A percentile compares a stretch with the other conserved stretches of the same genome.
Conservation (phyloP, 306 rosid species). For the Lathyrus aphaca region DNA sequence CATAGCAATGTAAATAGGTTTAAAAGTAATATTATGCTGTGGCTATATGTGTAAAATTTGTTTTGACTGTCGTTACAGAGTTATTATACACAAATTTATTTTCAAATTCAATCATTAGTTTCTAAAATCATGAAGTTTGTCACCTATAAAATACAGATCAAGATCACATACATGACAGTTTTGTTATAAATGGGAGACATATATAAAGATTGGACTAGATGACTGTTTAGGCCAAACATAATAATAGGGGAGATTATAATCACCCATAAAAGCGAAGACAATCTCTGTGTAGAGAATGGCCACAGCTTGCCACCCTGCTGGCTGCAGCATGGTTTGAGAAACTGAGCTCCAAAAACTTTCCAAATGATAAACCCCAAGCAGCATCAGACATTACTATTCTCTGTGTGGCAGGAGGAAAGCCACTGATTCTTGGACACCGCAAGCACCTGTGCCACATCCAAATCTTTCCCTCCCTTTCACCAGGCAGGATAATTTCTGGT, state of each 20-base stretch:
- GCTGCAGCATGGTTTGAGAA: slow-evolving; percentile 99
- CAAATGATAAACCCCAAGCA: slow-evolving; percentile 99
- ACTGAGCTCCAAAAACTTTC: slow-evolving; percentile 99
- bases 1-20: not conserved
- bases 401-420: slow-evolving; percentile 95
- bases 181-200: slow-evolving; percentile 12
- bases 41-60: not conserved
- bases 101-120: slow-evolving; percentile 13
- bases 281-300: slow-evolving; percentile 97
- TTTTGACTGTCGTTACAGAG: not conserved
- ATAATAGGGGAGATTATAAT: slow-evolving; percentile 31
- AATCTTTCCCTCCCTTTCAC: slow-evolving; percentile 93
- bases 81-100: slow-evolving; percentile 2
- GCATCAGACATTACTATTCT: slow-evolving; percentile 98
- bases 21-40: not conserved
- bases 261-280: slow-evolving; percentile 99
- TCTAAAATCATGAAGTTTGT: slow-evolving; percentile 28
- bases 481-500: slow-evolving; percentile 71
- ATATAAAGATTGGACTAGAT: slow-evolving; percentile 12
- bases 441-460: slow-evolving; percentile 99
- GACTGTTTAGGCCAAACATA: slow-evolving; percentile 28
- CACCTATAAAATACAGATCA: slow-evolving; percentile 24
- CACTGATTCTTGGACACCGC: slow-evolving; percentile 82
- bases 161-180: slow-evolving; percentile 21
- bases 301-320: slow-evolving; percentile 98